Percentiles rank a stretch among this genome's conserved stretches.
Conservation (phyloP, 257 asterid genomes). For the Plantago ovata region DNA sequence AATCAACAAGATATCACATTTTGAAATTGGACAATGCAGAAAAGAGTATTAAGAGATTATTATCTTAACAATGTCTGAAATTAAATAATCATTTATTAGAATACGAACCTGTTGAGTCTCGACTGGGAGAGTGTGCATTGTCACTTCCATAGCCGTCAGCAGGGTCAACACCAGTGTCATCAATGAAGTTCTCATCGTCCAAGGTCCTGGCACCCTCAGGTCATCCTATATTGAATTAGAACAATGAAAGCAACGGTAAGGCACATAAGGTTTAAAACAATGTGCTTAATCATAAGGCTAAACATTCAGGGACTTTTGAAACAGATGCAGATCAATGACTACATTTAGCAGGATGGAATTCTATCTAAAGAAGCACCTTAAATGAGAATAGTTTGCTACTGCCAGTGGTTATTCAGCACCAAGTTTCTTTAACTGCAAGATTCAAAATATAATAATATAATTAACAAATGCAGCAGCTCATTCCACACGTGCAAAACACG, state of each 20-base stretch:
- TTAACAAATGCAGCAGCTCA: no score
- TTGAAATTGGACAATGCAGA: not conserved
- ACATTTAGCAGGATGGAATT: no score
- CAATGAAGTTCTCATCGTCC: constrained; percentile 56
- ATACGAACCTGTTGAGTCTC: constrained; percentile 36
- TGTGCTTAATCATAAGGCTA: not conserved
- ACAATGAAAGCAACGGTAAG: constrained; percentile 14
- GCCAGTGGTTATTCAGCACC: no score
- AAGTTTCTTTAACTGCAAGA: no score
- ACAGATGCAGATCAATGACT: no score
- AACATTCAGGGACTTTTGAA: not conserved
- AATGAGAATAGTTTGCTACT: no score
- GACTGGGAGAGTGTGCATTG: constrained; percentile 42
- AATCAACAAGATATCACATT: constrained; percentile 2
- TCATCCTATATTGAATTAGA: constrained; percentile 37
- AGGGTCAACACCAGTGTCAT: constrained; percentile 48
- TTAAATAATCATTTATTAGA: constrained; percentile 9
- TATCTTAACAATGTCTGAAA: not conserved
- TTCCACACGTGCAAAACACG: no score
- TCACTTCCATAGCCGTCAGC: constrained; percentile 43
- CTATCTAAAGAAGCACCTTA: no score
- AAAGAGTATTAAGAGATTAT: not conserved
- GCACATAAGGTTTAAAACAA: not conserved
- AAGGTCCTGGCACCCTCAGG: constrained; percentile 35
- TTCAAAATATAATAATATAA: no score